Percentiles rank a stretch among this genome's conserved stretches.
These are phyloP conservation scores for Serendipita sp. DNA, from an alignment of 1,284 basidiomycete genomes.

Conservation along the genomic window DNA sequence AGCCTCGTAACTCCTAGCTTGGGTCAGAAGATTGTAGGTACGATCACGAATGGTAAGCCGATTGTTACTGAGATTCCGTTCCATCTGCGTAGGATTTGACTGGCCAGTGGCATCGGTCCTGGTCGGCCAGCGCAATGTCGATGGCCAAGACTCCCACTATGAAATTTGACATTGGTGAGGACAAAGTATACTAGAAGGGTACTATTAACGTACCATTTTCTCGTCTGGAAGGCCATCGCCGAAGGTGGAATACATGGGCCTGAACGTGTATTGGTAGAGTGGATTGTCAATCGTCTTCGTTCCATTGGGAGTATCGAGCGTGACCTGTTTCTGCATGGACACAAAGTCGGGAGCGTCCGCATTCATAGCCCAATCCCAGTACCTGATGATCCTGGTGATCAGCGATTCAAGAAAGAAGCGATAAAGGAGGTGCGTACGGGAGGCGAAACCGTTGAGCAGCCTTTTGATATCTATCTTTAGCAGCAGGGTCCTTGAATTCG, in stretches of 20 bases:
- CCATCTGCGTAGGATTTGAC: slow-evolving; percentile 17
- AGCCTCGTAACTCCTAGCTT: slow-evolving; percentile 26
- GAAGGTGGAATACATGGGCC: slow-evolving; percentile 23
- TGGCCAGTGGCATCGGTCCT: slow-evolving; percentile 17
- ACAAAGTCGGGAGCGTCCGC: slow-evolving; percentile 30
- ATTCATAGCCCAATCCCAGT: slow-evolving; percentile 33
- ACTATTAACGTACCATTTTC: slow-evolving; percentile 8
- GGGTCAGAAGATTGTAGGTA: slow-evolving; percentile 28
- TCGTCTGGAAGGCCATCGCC: slow-evolving; percentile 21
- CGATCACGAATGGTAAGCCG: slow-evolving; percentile 16
- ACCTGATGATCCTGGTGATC: slow-evolving; percentile 15
- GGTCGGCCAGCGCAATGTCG: slow-evolving; percentile 30
- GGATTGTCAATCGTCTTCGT: slow-evolving; percentile 27
- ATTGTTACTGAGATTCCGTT: slow-evolving; percentile 19
- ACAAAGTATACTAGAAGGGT: not conserved
- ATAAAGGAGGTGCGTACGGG: slow-evolving; percentile 5
- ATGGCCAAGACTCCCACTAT: slow-evolving; percentile 25
- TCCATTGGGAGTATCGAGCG: slow-evolving; percentile 28
- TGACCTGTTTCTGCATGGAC: slow-evolving; percentile 25
- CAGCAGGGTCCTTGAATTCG: slow-evolving; percentile 2
- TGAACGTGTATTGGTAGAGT: slow-evolving; percentile 30
- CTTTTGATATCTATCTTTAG: slow-evolving; percentile 6
- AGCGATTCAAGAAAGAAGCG: not conserved
- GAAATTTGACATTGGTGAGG: not conserved
- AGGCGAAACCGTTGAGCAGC: slow-evolving; percentile 10